phyloP scores from a whole-genome alignment of 2,329 filamentous ascomycete species.

The Ophiostoma angusticollis region DNA sequence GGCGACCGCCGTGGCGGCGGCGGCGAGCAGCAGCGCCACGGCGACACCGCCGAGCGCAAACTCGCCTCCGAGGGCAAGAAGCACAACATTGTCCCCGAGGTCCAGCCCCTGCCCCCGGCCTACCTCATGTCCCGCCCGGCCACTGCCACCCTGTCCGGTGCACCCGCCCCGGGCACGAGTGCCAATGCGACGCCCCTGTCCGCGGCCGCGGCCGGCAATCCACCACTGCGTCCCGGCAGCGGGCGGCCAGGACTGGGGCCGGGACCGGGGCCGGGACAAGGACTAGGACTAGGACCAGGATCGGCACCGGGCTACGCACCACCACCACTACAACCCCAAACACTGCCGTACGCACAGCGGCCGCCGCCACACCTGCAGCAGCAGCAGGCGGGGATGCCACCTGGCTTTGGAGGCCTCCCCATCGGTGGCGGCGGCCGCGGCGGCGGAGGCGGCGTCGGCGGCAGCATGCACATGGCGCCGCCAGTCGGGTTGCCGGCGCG shows the following conservation, averaged over 20 bases:
- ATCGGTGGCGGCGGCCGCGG: not conserved
- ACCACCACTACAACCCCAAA: no score
- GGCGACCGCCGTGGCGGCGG: slow-evolving; percentile 91
- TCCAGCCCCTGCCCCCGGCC: slow-evolving; percentile 61
- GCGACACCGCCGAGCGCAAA: slow-evolving; percentile 84
- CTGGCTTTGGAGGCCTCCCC: slow-evolving; percentile 26
- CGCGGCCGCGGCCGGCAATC: no score
- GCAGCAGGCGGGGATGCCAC: no score
- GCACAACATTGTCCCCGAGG: slow-evolving; percentile 78
- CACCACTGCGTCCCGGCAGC: no score
- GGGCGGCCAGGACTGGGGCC: no score
- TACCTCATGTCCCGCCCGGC: slow-evolving; percentile 40
- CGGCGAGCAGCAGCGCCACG: slow-evolving; percentile 83
- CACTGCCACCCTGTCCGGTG: slow-evolving; percentile 13
- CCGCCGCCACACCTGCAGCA: no score
- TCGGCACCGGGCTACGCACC: no score
- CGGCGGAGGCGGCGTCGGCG: slow-evolving; percentile 11
- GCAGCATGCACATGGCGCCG: slow-evolving; percentile 33
- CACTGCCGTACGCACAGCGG: no score
- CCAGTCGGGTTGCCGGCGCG: slow-evolving; percentile 38
- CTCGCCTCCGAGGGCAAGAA: slow-evolving; percentile 86
- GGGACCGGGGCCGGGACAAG: not conserved
- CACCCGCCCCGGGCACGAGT: slow-evolving; percentile 4
- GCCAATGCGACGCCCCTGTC: slow-evolving; percentile 3
- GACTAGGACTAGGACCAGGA: no score